A percentile compares a stretch with the other conserved stretches of the same genome.
Evolutionary conservation across 139 green algal genomes (phyloP).

Genomic region (Monoraphidium neglectum): DNA sequence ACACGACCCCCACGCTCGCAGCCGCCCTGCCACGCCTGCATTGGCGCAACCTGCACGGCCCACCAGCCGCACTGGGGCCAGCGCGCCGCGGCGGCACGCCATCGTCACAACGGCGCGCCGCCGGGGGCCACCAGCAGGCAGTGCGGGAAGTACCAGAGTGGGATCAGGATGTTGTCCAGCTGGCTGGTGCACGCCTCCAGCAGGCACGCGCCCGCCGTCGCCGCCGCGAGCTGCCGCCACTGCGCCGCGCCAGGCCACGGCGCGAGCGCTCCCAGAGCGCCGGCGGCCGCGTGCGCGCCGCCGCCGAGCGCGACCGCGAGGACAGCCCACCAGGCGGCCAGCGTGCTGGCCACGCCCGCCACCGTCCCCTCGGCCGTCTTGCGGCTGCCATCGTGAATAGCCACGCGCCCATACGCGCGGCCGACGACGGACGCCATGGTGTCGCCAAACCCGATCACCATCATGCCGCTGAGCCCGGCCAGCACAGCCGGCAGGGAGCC

Average conservation of each 20-base stretch:
- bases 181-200: constrained; percentile 78
- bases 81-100: too few species aligned
- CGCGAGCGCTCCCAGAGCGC: background rate
- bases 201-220: constrained; percentile 55
- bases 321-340: constrained; percentile 48
- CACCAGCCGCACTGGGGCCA: too few species aligned
- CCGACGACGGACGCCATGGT: constrained; percentile 60
- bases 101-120: too few species aligned
- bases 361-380: constrained; percentile 82
- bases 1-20: too few species aligned
- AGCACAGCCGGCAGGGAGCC: constrained; percentile 11
- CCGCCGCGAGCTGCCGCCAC: constrained; percentile 36
- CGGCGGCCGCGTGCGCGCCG: too few species aligned
- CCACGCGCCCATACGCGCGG: constrained; percentile 33
- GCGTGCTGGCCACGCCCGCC: constrained; percentile 44
- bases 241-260: background rate
- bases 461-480: constrained; percentile 56
- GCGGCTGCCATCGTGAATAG: constrained; percentile 36
- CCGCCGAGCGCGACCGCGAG: too few species aligned
- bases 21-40: too few species aligned
- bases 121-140: constrained; percentile 36
- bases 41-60: too few species aligned
- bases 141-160: constrained; percentile 54
- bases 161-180: constrained; percentile 84
- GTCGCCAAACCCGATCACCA: constrained; percentile 66